Evolutionary conservation across 257 asterid genomes (phyloP), one percentile per base, ranked within the genome.

Genomic region (Apocynum venetum): DNA sequence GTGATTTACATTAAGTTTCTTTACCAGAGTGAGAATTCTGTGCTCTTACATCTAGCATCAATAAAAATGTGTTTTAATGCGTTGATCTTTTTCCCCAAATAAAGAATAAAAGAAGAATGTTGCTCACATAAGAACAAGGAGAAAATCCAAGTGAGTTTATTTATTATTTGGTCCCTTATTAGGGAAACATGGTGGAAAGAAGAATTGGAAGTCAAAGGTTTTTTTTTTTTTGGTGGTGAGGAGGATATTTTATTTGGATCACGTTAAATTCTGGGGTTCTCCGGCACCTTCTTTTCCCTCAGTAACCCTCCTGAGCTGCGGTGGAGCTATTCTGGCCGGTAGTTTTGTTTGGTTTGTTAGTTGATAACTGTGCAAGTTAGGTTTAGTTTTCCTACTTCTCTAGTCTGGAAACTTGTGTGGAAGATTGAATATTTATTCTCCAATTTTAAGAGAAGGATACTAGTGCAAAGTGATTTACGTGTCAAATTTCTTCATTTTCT

Each of bases 401-500:
- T 31, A 12, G 43, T 1, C 68, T 61, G 68, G 71, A 13, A 65
- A 65, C 48, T 14, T 40, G 48, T 65, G 4, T 40, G 47, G 48
- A 65, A 38, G n/a, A 3, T 2, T 14, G 2, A 38, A 7, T 19
- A 40, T 40, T 6, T 40, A 6, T 67, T 67, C 72, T 36, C 15
- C 35, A 40, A 67, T 41, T 4, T 67, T 67, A 20, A 67, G 51
- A 47, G 14, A 31, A 25, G 75, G 48, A 31, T 48, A 11, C 6
- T 4, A 70, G 41, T 3, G 57, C 5, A 4, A 25, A 44, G 36
- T 8, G 20, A 71, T 46, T 52, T 25, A 72, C 10, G 53, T 51
- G 65, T 51, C 55, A 43, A 52, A 36, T 71, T 35, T 41, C 25
- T 76, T 53, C 76, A 40, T 70, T 73, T 73, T 86, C 52, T 71